These are phyloP conservation scores for Coniochaeta prunicola DNA, from an alignment of 2,329 filamentous ascomycete species.

Conservation along the genomic window DNA sequence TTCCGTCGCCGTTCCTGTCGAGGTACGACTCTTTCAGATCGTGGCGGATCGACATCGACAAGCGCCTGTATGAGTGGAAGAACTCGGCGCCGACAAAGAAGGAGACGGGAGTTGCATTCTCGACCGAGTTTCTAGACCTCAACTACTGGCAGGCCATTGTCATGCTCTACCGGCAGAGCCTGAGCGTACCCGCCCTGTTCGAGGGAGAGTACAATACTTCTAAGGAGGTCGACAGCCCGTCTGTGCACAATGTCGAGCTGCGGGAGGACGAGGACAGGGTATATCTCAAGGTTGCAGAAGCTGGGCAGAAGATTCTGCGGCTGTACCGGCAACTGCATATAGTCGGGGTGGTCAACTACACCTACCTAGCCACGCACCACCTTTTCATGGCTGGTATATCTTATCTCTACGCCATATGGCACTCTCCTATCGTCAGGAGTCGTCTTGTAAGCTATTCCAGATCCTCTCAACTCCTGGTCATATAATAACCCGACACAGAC, in stretches of 20 bases:
- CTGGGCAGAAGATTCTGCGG: constrained; percentile 85
- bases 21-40: constrained; percentile 79
- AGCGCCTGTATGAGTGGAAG: constrained; percentile 79
- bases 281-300: constrained; percentile 90
- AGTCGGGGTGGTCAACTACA: constrained; percentile 87
- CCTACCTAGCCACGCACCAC: constrained; percentile 90
- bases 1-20: constrained; percentile 79
- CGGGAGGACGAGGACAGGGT: constrained; percentile 83
- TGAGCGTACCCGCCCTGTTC: constrained; percentile 78
- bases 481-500: constrained; percentile 41
- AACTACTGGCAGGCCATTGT: constrained; percentile 98
- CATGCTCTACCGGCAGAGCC: constrained; percentile 87
- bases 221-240: constrained; percentile 56
- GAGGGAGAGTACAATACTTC: constrained; percentile 68
- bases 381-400: constrained; percentile 96
- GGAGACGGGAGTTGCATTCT: constrained; percentile 83
- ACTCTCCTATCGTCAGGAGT: constrained; percentile 81
- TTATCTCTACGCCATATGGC: constrained; percentile 96
- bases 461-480: not conserved
- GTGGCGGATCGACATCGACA: constrained; percentile 85
- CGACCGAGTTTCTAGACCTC: constrained; percentile 80
- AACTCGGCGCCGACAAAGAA: constrained; percentile 67
- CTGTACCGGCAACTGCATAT: constrained; percentile 86
- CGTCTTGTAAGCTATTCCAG: constrained; percentile 63
- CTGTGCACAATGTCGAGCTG: constrained; percentile 55